A percentile compares a stretch with the other conserved stretches of the same genome.
phyloP scores from a whole-genome alignment of 225 moss, liverwort and hornwort genomes.

The Marchantia polymorpha region DNA sequence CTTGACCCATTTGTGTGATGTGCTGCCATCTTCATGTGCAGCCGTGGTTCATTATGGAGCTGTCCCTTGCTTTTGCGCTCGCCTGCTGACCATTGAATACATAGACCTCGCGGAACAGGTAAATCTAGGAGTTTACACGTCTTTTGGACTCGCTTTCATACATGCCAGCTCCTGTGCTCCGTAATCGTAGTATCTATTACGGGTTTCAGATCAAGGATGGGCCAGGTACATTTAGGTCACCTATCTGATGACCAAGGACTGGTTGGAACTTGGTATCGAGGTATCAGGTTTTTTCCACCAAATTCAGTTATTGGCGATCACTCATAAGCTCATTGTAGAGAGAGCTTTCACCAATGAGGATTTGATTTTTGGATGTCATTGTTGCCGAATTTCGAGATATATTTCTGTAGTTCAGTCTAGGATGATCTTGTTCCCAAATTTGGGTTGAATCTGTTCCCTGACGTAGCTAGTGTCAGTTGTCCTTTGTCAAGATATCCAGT shows the following conservation, averaged over 20 bases:
- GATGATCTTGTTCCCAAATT: neutral
- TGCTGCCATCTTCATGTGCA: conserved; percentile 98
- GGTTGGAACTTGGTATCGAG: neutral
- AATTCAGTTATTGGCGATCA: neutral
- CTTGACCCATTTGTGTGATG: conserved; percentile 98
- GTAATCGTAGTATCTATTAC: neutral
- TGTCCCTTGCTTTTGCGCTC: conserved; percentile 94
- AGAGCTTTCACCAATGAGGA: neutral
- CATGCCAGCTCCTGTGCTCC: neutral
- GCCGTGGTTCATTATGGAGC: conserved; percentile 99
- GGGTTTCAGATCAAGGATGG: neutral
- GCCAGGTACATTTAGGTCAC: neutral
- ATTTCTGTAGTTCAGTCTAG: neutral
- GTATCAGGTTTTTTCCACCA: neutral
- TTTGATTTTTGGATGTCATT: neutral
- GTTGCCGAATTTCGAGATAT: neutral
- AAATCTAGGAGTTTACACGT: neutral
- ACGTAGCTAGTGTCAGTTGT: neutral
- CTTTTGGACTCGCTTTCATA: neutral
- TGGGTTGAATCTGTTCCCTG: neutral
- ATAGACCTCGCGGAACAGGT: conserved; percentile 99
- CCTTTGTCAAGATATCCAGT: neutral
- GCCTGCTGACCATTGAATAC: conserved; percentile 94
- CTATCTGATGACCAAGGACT: neutral
- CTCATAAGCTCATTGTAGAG: neutral